Evolutionary conservation across 306 rosid species (phyloP).

Genomic region (Corylus heterophylla): DNA sequence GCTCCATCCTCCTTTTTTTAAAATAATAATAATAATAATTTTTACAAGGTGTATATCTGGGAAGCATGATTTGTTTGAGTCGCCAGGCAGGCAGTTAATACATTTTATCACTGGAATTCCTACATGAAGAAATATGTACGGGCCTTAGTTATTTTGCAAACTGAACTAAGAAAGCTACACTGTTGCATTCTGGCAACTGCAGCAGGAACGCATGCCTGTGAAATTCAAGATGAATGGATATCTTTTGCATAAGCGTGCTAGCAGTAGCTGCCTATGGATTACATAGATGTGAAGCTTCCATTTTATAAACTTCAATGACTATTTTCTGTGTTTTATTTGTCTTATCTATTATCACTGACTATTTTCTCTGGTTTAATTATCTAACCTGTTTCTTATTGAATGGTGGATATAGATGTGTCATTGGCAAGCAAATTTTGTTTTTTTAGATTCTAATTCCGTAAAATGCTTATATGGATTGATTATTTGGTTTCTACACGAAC

Average conservation of each 20-base stretch:
- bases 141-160: neutral
- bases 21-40: neutral
- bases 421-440: neutral
- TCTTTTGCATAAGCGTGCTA: neutral
- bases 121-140: neutral
- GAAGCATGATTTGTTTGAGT: neutral
- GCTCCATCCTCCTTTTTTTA: neutral
- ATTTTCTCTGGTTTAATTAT: neutral
- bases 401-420: neutral
- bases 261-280: neutral
- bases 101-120: slow-evolving; percentile 13
- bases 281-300: neutral
- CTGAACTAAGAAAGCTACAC: neutral
- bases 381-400: neutral
- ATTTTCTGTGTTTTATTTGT: slow-evolving; percentile 7
- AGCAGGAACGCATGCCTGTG: slow-evolving; percentile 1
- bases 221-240: slow-evolving; percentile 14
- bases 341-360: neutral
- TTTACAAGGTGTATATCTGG: neutral
- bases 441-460: slow-evolving; percentile 5
- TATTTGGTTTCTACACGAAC: neutral
- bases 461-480: slow-evolving; percentile 16
- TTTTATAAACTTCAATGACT: slow-evolving; percentile 5
- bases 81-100: neutral
- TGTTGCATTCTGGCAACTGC: slow-evolving; percentile 19